Percentiles rank a stretch among this genome's conserved stretches.
phyloP scores from a whole-genome alignment of 805 yeast species.

The Ogataea wickerhamii region DNA sequence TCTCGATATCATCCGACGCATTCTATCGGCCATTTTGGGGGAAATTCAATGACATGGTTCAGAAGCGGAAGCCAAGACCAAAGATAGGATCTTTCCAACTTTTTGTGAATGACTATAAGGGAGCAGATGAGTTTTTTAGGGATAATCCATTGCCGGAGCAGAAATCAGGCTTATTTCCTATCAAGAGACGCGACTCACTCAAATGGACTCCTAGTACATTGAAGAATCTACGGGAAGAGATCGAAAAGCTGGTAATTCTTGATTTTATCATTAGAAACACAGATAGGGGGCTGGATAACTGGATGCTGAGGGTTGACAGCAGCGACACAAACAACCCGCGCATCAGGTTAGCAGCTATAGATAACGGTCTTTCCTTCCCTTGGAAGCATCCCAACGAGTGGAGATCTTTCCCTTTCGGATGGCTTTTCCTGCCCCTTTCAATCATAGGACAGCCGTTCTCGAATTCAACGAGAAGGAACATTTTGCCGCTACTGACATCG shows the following conservation, averaged over 20 bases:
- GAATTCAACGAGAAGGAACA: constrained; percentile 49
- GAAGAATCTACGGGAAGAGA: constrained; percentile 51
- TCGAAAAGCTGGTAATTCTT: constrained; percentile 65
- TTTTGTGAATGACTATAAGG: constrained; percentile 54
- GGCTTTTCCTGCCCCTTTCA: constrained; percentile 64
- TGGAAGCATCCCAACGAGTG: constrained; percentile 84
- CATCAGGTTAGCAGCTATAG: constrained; percentile 65
- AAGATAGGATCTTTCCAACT: constrained; percentile 69
- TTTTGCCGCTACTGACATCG: constrained; percentile 55
- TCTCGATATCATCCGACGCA: constrained; percentile 42
- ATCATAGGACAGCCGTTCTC: constrained; percentile 69
- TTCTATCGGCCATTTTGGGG: constrained; percentile 56
- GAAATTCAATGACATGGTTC: constrained; percentile 22
- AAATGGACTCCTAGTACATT: constrained; percentile 51
- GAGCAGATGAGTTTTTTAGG: constrained; percentile 58
- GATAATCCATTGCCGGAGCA: constrained; percentile 49
- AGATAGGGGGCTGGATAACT: constrained; percentile 69
- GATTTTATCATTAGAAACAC: constrained; percentile 75
- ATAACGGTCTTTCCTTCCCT: constrained; percentile 71
- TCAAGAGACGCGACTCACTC: constrained; percentile 31
- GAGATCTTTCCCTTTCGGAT: constrained; percentile 76
- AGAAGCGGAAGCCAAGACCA: constrained; percentile 29
- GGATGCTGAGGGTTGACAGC: constrained; percentile 69
- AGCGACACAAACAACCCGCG: constrained; percentile 31
- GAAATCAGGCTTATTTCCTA: constrained; percentile 2